These are phyloP conservation scores for Meyerozyma smithsonii DNA, from an alignment of 1,139 yeast genomes.

Conservation along the genomic window DNA sequence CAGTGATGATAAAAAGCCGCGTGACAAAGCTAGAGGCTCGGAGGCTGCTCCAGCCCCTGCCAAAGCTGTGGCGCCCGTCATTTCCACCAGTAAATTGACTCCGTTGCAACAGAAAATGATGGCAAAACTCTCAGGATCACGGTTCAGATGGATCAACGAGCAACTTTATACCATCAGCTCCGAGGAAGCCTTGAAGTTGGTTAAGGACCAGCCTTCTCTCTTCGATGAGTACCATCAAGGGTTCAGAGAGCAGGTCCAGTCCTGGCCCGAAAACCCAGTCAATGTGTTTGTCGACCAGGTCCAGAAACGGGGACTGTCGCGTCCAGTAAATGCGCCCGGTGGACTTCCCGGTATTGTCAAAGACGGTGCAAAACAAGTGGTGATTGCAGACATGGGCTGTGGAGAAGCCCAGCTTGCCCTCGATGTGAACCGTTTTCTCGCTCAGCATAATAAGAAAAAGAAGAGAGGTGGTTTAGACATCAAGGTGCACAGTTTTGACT, in stretches of 20 bases:
- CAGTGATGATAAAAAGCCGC: constrained; percentile 10
- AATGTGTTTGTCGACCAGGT: constrained; percentile 77
- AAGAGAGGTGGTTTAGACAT: constrained; percentile 39
- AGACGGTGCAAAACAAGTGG: constrained; percentile 40
- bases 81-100: constrained; percentile 50
- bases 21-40: constrained; percentile 3
- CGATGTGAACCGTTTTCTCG: constrained; percentile 52
- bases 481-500: constrained; percentile 82
- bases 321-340: constrained; percentile 88
- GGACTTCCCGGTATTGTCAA: constrained; percentile 71
- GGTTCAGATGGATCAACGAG: constrained; percentile 97
- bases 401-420: constrained; percentile 89
- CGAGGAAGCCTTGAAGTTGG: constrained; percentile 65
- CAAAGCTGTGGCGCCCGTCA: constrained; percentile 14
- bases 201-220: constrained; percentile 76
- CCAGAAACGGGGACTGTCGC: constrained; percentile 49
- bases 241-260: constrained; percentile 86
- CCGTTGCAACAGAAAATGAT: constrained; percentile 95
- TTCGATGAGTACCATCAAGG: constrained; percentile 96
- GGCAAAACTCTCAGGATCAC: constrained; percentile 88
- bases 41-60: background rate
- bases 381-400: constrained; percentile 97
- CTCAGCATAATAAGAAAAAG: constrained; percentile 30
- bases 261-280: constrained; percentile 99
- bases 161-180: constrained; percentile 85